phyloP scores from a whole-genome alignment of 768 basidiomycete species.

The Suillus plorans region DNA sequence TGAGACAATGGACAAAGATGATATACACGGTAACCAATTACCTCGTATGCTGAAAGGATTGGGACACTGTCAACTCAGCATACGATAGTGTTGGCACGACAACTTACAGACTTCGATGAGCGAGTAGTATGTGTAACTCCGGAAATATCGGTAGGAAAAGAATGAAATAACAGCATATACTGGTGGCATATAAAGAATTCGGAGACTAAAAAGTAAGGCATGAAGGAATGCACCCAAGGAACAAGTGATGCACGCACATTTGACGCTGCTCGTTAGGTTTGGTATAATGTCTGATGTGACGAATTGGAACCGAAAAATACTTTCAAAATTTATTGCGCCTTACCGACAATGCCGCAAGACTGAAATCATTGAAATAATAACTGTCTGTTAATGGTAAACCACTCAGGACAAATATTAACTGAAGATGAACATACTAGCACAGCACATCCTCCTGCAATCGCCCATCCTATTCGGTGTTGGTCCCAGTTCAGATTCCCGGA shows the following conservation, averaged over 20 bases:
- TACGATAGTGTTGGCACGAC: not conserved
- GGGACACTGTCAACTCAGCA: conserved; percentile 19
- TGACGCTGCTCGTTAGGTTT: conserved; percentile 76
- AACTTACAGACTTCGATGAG: conserved; percentile 49
- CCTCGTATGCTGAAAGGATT: conserved; percentile 60
- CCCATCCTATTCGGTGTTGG: conserved; percentile 69
- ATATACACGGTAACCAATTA: conserved; percentile 26
- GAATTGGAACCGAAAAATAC: not conserved
- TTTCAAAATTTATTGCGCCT: conserved; percentile 18
- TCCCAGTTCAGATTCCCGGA: conserved; percentile 55
- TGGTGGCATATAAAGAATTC: conserved; percentile 82
- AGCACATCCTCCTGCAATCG: conserved; percentile 64
- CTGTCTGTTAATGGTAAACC: conserved; percentile 41
- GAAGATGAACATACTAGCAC: conserved; percentile 43
- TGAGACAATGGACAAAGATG: conserved; percentile 16
- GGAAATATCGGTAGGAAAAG: conserved; percentile 82
- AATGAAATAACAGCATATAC: conserved; percentile 84
- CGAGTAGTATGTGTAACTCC: conserved; percentile 67
- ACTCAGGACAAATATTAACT: not conserved
- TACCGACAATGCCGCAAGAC: conserved; percentile 66
- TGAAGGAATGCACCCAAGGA: not conserved
- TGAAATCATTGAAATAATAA: conserved; percentile 56
- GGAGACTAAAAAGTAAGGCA: conserved; percentile 45
- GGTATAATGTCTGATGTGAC: conserved; percentile 60
- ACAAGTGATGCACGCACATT: conserved; percentile 48